phyloP scores from a whole-genome alignment of 2,329 filamentous ascomycete genomes.

The Ceratocystiopsis brevicomis region DNA sequence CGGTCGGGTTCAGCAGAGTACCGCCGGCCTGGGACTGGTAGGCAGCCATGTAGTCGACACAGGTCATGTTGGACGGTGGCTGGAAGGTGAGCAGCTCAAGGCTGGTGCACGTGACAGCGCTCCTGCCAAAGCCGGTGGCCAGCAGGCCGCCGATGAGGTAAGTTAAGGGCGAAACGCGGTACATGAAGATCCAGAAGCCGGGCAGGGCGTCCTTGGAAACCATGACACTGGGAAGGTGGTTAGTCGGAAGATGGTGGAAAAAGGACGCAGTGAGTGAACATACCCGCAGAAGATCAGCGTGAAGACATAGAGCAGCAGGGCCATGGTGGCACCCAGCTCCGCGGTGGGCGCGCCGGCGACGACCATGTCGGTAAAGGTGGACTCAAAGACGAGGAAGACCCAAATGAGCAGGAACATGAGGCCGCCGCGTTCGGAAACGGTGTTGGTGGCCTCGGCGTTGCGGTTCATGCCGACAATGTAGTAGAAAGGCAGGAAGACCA shows the following conservation, averaged over 20 bases:
- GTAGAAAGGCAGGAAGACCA: constrained; percentile 41
- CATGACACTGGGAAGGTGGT: constrained; percentile 24
- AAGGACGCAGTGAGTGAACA: constrained; percentile 16
- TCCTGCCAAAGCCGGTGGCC: constrained; percentile 40
- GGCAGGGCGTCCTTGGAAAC: constrained; percentile 38
- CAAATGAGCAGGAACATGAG: constrained; percentile 66
- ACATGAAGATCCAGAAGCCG: constrained; percentile 65
- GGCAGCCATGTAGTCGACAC: constrained; percentile 40
- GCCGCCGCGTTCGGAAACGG: constrained; percentile 48
- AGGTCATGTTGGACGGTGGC: constrained; percentile 42
- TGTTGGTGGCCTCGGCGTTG: constrained; percentile 43
- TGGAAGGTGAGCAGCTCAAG: constrained; percentile 45
- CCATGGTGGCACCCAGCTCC: constrained; percentile 44
- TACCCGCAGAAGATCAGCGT: constrained; percentile 40
- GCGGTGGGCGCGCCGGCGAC: constrained; percentile 47
- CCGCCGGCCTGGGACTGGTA: constrained; percentile 34
- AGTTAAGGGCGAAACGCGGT: constrained; percentile 36
- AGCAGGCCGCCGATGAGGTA: constrained; percentile 53
- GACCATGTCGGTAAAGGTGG: constrained; percentile 54
- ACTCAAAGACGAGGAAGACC: constrained; percentile 57
- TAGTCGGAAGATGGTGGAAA: not conserved
- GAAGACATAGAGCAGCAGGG: constrained; percentile 40
- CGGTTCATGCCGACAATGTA: constrained; percentile 45
- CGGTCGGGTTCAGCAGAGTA: constrained; percentile 39
- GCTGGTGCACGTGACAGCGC: constrained; percentile 30